Conservation (phyloP, 306 rosid genomes). For the Corylus avellana region DNA sequence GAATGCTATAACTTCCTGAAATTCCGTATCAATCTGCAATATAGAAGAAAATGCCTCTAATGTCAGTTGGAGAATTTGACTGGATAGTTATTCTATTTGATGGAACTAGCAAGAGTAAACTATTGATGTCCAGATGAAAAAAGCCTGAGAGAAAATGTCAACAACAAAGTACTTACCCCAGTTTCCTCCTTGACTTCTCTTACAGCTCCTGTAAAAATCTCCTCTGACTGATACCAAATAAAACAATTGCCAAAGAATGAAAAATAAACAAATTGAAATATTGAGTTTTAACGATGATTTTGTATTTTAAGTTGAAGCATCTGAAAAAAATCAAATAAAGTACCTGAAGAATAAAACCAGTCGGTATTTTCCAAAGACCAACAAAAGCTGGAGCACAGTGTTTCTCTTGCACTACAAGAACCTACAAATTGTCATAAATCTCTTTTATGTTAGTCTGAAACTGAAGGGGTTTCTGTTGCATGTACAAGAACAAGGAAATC, state of each 20-base stretch:
- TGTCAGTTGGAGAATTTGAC: slow-evolving; percentile 20
- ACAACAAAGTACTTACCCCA: slow-evolving; percentile 52
- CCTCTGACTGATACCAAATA: slow-evolving; percentile 65
- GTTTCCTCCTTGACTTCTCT: slow-evolving; percentile 99
- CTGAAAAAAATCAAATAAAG: slow-evolving; percentile 1
- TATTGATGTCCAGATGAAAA: slow-evolving; percentile 1
- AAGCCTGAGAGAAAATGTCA: neutral
- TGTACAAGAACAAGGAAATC: slow-evolving; percentile 18
- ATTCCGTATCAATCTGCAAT: slow-evolving; percentile 84
- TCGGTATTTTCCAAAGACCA: slow-evolving; percentile 95
- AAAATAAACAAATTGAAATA: slow-evolving; percentile 7
- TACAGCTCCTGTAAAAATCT: slow-evolving; percentile 82
- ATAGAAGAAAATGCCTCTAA: slow-evolving; percentile 18
- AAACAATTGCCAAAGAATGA: slow-evolving; percentile 31
- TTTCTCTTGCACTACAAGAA: slow-evolving; percentile 94
- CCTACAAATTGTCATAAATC: slow-evolving; percentile 38
- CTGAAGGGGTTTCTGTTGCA: neutral
- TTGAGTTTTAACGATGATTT: slow-evolving; percentile 21
- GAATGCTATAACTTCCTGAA: slow-evolving; percentile 92
- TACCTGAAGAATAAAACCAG: slow-evolving; percentile 95
- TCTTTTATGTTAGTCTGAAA: neutral
- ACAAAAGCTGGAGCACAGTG: slow-evolving; percentile 54
- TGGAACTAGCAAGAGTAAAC: slow-evolving; percentile 3
- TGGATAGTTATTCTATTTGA: neutral
- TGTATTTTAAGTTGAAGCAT: neutral